phyloP scores from a whole-genome alignment of 2,329 filamentous ascomycete species.

The Cladosporium sp. region DNA sequence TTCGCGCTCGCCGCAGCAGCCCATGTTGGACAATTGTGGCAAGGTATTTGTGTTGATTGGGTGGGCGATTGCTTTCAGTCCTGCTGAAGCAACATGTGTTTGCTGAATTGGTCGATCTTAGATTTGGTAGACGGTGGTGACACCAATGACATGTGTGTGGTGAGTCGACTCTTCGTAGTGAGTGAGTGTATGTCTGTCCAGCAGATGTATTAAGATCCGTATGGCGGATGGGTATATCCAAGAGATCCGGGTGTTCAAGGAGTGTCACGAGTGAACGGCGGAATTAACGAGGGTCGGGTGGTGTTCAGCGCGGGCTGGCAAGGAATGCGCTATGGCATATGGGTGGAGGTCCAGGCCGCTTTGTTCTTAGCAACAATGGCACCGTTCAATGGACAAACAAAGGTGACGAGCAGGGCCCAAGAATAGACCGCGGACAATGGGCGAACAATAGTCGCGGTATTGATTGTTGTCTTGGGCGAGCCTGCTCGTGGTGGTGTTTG shows the following conservation, averaged over 20 bases:
- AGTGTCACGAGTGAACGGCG: background rate
- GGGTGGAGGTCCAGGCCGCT: background rate
- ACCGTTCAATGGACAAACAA: background rate
- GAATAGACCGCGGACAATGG: conserved; percentile 4
- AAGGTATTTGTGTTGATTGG: background rate
- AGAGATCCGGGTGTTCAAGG: background rate
- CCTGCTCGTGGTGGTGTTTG: background rate
- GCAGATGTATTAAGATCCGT: conserved; percentile 4
- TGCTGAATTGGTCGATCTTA: background rate
- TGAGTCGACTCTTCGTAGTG: background rate
- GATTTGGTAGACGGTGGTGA: background rate
- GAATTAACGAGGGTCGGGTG: background rate
- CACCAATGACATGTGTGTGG: background rate
- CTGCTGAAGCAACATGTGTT: conserved; percentile 12
- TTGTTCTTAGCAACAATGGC: conserved; percentile 11
- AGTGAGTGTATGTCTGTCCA: conserved; percentile 8
- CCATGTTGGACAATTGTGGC: conserved; percentile 24
- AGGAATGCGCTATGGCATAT: conserved; percentile 13
- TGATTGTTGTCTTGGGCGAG: conserved; percentile 2
- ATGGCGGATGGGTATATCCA: background rate
- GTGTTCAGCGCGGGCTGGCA: conserved; percentile 2
- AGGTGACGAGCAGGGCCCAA: background rate
- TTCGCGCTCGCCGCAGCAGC: conserved; percentile 33
- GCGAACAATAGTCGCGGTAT: background rate
- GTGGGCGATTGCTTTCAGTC: conserved; percentile 3